phyloP scores from a whole-genome alignment of 2,329 filamentous ascomycete species.

The Curvularia sp. region DNA sequence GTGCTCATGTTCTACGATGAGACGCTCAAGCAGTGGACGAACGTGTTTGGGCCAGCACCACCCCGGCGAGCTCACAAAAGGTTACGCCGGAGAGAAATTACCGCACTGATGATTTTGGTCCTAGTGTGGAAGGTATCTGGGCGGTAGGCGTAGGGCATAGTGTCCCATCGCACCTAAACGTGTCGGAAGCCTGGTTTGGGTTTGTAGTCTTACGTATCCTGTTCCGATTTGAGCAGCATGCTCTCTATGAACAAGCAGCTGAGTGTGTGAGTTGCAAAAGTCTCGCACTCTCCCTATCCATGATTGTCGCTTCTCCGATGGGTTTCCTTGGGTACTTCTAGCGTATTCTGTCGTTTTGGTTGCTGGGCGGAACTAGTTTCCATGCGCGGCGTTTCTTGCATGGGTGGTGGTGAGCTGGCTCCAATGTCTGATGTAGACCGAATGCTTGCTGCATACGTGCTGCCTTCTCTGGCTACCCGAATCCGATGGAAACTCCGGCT shows the following conservation, averaged over 20 bases:
- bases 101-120: constrained; percentile 40
- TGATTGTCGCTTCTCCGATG: constrained; percentile 25
- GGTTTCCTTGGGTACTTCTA: constrained; percentile 32
- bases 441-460: constrained; percentile 51
- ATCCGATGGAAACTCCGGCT: constrained; percentile 52
- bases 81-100: constrained; percentile 43
- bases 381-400: constrained; percentile 14
- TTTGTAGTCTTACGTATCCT: constrained; percentile 14
- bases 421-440: constrained; percentile 38
- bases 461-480: constrained; percentile 50
- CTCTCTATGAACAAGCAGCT: not conserved
- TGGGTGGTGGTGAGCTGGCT: constrained; percentile 24
- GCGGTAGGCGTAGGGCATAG: constrained; percentile 39
- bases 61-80: constrained; percentile 32
- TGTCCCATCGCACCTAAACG: constrained; percentile 35
- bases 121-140: constrained; percentile 38
- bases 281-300: not conserved
- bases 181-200: constrained; percentile 41
- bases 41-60: constrained; percentile 39
- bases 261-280: not conserved
- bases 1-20: constrained; percentile 55
- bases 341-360: constrained; percentile 27
- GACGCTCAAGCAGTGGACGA: constrained; percentile 51
- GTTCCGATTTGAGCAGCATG: not conserved
- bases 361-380: constrained; percentile 22